Evolutionary conservation across 306 rosid genomes (phyloP).

Genomic region (Dalbergia cochinchinensis): DNA sequence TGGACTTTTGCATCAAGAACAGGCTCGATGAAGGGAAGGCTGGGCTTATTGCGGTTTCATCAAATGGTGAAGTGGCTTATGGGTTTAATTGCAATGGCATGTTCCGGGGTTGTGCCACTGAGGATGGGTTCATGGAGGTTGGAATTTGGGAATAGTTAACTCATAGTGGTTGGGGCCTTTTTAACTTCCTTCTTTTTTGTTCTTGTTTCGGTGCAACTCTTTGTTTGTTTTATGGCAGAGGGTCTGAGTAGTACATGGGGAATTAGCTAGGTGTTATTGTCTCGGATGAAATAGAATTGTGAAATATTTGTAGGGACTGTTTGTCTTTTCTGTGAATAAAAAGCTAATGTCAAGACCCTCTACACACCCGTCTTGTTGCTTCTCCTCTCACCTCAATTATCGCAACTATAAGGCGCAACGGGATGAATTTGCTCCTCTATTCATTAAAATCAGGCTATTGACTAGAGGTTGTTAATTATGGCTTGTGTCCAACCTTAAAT

Average conservation of each 20-base stretch:
- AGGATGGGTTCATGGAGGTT: constrained; percentile 94
- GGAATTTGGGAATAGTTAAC: constrained; percentile 77
- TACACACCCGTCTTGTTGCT: background rate
- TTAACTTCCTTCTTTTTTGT: background rate
- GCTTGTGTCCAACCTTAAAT: background rate
- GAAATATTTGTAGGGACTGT: constrained; percentile 22
- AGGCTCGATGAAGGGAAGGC: constrained; percentile 86
- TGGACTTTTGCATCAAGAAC: constrained; percentile 76
- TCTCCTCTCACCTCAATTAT: background rate
- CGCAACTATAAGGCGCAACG: too few species aligned
- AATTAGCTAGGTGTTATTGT: background rate
- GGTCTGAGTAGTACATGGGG: constrained; percentile 15
- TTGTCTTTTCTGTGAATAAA: constrained; percentile 6
- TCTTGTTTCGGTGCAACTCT: constrained; percentile 25
- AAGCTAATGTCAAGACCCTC: background rate
- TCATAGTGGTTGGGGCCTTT: background rate
- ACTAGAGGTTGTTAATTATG: background rate
- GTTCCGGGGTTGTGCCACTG: constrained; percentile 87
- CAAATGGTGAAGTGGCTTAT: constrained; percentile 85
- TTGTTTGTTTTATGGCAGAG: background rate
- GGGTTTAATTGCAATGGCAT: constrained; percentile 91
- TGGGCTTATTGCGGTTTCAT: constrained; percentile 86
- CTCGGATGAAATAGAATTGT: constrained; percentile 38
- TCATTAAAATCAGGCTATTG: background rate
- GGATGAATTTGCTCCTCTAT: too few species aligned